Evolutionary conservation across 805 yeast genomes (phyloP).

Genomic region (Candida dajiaensis): DNA sequence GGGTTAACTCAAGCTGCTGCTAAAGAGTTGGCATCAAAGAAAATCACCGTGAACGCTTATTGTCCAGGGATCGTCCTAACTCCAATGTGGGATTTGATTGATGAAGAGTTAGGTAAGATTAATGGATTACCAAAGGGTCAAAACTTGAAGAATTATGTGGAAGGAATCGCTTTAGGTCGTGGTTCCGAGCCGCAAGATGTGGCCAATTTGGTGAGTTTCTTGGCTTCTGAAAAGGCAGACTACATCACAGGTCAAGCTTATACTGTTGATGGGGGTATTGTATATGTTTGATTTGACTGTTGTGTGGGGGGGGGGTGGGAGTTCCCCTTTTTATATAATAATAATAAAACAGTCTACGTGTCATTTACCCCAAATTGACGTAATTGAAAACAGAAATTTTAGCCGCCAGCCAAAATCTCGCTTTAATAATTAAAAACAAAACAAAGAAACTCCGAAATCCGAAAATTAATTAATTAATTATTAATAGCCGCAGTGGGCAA

Average conservation of each 20-base stretch:
- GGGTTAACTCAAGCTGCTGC: conserved; percentile 33
- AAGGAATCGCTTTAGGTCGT: conserved; percentile 29
- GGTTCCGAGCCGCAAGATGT: conserved; percentile 31
- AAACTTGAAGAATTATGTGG: conserved; percentile 20
- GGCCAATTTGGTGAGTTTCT: conserved; percentile 29
- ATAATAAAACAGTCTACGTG: too few species aligned
- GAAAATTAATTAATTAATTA: too few species aligned
- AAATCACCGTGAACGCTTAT: conserved; percentile 33
- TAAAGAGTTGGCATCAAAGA: conserved; percentile 29
- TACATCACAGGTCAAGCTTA: conserved; percentile 31
- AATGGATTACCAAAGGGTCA: conserved; percentile 25
- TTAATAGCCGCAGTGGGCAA: too few species aligned
- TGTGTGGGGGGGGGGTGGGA: too few species aligned
- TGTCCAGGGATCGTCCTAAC: conserved; percentile 38
- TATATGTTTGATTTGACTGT: conserved; percentile 1
- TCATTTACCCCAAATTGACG: too few species aligned
- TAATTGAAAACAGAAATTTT: too few species aligned
- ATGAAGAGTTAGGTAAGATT: conserved; percentile 20
- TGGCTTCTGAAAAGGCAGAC: conserved; percentile 30
- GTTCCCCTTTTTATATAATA: too few species aligned
- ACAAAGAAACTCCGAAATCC: too few species aligned
- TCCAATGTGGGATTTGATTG: conserved; percentile 30
- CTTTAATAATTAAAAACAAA: too few species aligned
- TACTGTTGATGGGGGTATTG: conserved; percentile 33
- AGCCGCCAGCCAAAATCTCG: too few species aligned